Evolutionary conservation across 1,139 yeast species (phyloP), one percentile per base, ranked within the genome.

Genomic region (Ogataea hybrid): DNA sequence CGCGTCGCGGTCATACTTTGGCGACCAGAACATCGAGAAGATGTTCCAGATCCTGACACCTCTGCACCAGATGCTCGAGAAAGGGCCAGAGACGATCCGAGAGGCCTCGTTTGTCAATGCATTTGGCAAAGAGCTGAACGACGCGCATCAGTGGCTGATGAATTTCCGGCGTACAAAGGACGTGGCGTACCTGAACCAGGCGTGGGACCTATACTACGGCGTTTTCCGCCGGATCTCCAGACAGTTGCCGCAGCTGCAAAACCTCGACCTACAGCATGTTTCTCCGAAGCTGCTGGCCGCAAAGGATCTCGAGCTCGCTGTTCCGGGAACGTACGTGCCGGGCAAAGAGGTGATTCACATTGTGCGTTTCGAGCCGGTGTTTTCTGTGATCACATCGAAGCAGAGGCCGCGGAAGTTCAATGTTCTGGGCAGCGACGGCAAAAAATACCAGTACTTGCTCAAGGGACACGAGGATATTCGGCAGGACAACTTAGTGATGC

Each of bases 401-500:
- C 99, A 94, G 63, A 77, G 98, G 56, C 99, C 99, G 3, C 78
- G 99, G 59, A 81, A 87, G 53, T 62, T 88, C 45, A 74, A 81
- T 10, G 77, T 89, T 41, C 73, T 74, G 50, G 98, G 97, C 14
- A 84, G 87, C 57, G 97, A 94, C 61, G 98, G 98, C 48, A 86
- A 85, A 56, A 88, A 83, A 30, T 88, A 94, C 58, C 84, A 77
- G 53, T 94, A 81, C 64, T 67, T 71, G 1, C 70, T 94, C 58
- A 94, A 94, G 67, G 98, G 97, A 1, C 98, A 94, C 60, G 99
- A 94, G 65, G 99, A 94, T 72, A 88, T 92, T 46, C 79, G 99
- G 58, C 99, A 94, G 63, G 99, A 94, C 68, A 88, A 89, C 58
- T 73, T 94, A 62, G 99, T 92, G 23, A 94, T 94, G 98, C 99